Base-by-base conservation (phyloP, 345 rosid species). In the Pistacia atlantica region DNA sequence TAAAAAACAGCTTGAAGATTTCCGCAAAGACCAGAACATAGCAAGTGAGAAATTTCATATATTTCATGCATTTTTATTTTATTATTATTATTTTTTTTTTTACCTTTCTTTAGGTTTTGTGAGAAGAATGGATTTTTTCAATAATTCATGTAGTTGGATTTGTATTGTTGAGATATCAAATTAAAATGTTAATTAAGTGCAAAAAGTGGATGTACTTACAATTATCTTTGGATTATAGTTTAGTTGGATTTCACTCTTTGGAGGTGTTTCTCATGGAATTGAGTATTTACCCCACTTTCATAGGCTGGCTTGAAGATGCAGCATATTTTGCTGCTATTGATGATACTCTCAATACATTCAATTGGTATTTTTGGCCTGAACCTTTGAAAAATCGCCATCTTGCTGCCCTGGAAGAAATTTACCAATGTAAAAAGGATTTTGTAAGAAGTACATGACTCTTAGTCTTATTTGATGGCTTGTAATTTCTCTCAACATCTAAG, bases 241-340 rank as follows among this genome's bases (percentile, higher is more conserved):
- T 10, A 37, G 45, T 42, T 68, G 58, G 52, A 18, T 37, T 31
- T 38, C 38, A 17, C 51, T 74, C 48, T 11, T 16, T 6, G 13
- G 42, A 42, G 60, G 20, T 35, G 33, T 69, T 65, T 56, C 31
- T 46, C n/a, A 18, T 68, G 72, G 51, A 70, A 17, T 55, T 46
- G 14, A 49, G 54, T 35, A 9, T 80, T 67, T 16, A 22, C 58
- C 65, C 54, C 62, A 73, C 56, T 67, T 67, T 82, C 65, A 37
- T 75, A 95, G 99, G 98, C 78, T 95, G 99, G 99, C 98, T 95
- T 72, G 92, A 90, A 84, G 99, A 95, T 83, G 95, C 98, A 66
- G 96, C 99, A 60, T 92, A 90, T 83, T 95, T 95, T 87, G 96
- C 98, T 79, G 99, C 98, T 66, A 92, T 95, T 75, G 88, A 93